A percentile compares a stretch with the other conserved stretches of the same genome.
These are phyloP conservation scores for Penicillium sp. DNA, from an alignment of 2,329 filamentous ascomycete species.

Conservation along the genomic window DNA sequence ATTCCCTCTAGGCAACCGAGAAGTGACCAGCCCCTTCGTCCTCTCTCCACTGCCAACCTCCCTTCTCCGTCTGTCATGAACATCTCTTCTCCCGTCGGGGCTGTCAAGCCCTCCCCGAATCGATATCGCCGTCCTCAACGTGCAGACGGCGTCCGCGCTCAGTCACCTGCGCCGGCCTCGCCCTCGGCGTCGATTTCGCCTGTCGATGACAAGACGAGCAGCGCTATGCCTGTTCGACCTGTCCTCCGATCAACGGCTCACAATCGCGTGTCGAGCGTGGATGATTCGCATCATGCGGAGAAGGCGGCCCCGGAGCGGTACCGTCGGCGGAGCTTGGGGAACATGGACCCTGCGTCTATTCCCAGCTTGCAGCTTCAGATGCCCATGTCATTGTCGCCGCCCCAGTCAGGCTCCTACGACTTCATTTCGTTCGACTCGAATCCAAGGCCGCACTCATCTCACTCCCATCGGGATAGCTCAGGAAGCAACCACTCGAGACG, in stretches of 20 bases:
- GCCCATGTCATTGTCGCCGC: slow-evolving; percentile 28
- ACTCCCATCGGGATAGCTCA: slow-evolving; percentile 54
- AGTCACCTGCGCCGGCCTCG: slow-evolving; percentile 10
- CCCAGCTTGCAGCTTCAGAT: slow-evolving; percentile 32
- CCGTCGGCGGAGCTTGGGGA: slow-evolving; percentile 76
- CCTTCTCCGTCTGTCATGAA: slow-evolving; percentile 50
- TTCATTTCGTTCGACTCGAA: slow-evolving; percentile 30
- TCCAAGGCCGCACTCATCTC: slow-evolving; percentile 33
- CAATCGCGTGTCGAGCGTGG: slow-evolving; percentile 57
- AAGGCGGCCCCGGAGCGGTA: slow-evolving; percentile 67
- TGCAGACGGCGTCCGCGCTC: slow-evolving; percentile 43
- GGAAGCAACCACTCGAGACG: slow-evolving; percentile 55
- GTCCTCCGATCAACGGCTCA: slow-evolving; percentile 43
- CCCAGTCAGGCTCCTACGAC: slow-evolving; percentile 32
- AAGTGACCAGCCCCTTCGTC: slow-evolving; percentile 36
- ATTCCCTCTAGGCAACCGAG: slow-evolving; percentile 38
- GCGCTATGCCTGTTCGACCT: slow-evolving; percentile 22
- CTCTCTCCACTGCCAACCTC: slow-evolving; percentile 47
- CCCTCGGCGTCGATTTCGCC: slow-evolving; percentile 6
- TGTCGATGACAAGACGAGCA: slow-evolving; percentile 43
- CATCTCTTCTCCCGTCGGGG: slow-evolving; percentile 46
- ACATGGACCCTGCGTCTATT: slow-evolving; percentile 47
- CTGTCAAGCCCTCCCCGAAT: slow-evolving; percentile 66
- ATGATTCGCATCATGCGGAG: slow-evolving; percentile 60
- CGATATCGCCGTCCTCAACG: slow-evolving; percentile 70